These are phyloP conservation scores for Magnaporthales sp. DNA, from an alignment of 2,329 filamentous ascomycete genomes.

Conservation along the genomic window DNA sequence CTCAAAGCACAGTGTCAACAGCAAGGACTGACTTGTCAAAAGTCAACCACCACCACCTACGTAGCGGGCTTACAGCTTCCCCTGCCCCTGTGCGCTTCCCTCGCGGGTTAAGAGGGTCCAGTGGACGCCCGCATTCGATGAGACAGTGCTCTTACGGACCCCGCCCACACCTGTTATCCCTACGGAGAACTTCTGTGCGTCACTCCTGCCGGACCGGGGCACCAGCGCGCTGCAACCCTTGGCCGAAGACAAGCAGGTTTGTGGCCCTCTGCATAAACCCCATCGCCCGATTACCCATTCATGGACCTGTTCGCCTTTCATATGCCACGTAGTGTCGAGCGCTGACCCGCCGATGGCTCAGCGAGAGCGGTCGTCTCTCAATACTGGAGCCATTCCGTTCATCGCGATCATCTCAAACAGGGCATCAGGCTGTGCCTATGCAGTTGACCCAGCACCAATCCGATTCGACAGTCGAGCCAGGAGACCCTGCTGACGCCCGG, in stretches of 20 bases:
- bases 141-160: neutral
- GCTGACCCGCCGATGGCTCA: slow-evolving; percentile 1
- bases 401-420: neutral
- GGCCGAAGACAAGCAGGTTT: neutral
- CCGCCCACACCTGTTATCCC: neutral
- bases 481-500: slow-evolving; percentile 6
- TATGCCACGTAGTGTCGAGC: neutral
- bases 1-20: neutral
- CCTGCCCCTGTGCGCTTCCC: neutral
- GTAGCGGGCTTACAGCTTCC: neutral
- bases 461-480: slow-evolving; percentile 7
- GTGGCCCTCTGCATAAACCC: neutral
- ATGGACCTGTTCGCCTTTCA: neutral
- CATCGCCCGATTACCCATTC: neutral
- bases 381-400: neutral
- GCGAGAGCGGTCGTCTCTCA: neutral
- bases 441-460: slow-evolving; percentile 1
- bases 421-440: slow-evolving; percentile 1
- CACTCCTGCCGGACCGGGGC: neutral
- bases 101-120: neutral
- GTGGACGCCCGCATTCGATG: neutral
- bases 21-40: neutral
- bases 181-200: neutral
- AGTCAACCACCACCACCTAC: neutral
- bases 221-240: neutral